These are phyloP conservation scores for Curvularia sp. DNA, from an alignment of 2,329 filamentous ascomycete species.

Conservation along the genomic window DNA sequence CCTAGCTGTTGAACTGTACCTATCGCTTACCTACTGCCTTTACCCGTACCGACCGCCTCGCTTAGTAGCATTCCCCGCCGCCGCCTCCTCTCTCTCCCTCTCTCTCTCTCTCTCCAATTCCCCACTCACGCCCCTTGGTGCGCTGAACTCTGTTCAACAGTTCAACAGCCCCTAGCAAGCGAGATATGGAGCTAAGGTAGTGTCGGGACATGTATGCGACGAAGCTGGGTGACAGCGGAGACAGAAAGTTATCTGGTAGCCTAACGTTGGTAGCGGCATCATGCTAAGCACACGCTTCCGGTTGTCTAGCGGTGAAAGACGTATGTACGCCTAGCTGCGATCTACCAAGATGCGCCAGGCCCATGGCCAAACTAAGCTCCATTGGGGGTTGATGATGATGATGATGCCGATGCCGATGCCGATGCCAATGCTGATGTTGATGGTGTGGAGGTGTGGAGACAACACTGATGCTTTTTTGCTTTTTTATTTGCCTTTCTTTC, in stretches of 20 bases:
- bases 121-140: neutral
- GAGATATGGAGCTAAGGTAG: no score
- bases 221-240: no score
- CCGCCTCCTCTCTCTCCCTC: neutral
- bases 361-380: neutral
- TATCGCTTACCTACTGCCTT: neutral
- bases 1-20: neutral
- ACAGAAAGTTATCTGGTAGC: neutral
- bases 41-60: constrained; percentile 3
- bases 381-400: neutral
- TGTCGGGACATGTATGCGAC: neutral
- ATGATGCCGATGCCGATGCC: no score
- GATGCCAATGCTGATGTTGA: neutral
- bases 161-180: neutral
- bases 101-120: neutral
- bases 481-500: no score
- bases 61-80: neutral
- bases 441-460: no score
- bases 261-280: neutral
- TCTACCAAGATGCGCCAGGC: neutral
- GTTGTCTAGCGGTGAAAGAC: neutral
- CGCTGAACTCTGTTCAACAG: constrained; percentile 2
- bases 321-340: neutral
- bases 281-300: neutral
- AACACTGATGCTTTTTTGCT: no score